Evolutionary conservation across 768 basidiomycete genomes (phyloP).

Genomic region (Leccinum subtestaceum): DNA sequence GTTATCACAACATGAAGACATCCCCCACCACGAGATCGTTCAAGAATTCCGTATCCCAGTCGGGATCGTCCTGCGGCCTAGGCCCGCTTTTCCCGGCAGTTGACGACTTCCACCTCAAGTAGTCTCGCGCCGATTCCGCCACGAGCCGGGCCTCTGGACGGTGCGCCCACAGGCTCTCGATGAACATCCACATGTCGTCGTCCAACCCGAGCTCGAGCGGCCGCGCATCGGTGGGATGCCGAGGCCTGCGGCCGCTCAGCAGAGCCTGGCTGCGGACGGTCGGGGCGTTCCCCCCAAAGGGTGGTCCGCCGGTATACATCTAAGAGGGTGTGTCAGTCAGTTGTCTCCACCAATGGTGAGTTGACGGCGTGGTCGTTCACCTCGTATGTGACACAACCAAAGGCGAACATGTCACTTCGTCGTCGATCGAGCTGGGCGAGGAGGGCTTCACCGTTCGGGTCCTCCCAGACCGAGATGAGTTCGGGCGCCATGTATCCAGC

Average conservation of each 20-base stretch:
- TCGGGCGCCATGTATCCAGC: slow-evolving; percentile 30
- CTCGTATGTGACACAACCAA: slow-evolving; percentile 36
- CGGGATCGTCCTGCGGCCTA: slow-evolving; percentile 14
- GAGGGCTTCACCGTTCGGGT: slow-evolving; percentile 9
- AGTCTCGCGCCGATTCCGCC: slow-evolving; percentile 22
- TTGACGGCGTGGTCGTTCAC: slow-evolving; percentile 10
- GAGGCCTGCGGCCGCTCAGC: slow-evolving; percentile 14
- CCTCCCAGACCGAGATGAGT: slow-evolving; percentile 14
- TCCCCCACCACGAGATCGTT: slow-evolving; percentile 5
- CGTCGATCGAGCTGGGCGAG: slow-evolving; percentile 22
- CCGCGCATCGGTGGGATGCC: slow-evolving; percentile 15
- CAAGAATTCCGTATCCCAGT: slow-evolving; percentile 28
- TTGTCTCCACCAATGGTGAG: neutral
- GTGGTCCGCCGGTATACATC: slow-evolving; percentile 30
- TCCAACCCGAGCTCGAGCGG: slow-evolving; percentile 24
- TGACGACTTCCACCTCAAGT: slow-evolving; percentile 19
- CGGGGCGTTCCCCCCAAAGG: slow-evolving; percentile 21
- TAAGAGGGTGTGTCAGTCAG: slow-evolving; percentile 7
- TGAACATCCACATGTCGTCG: slow-evolving; percentile 31
- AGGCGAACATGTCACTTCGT: slow-evolving; percentile 36
- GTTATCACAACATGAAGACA: slow-evolving; percentile 14
- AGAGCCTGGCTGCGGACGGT: slow-evolving; percentile 17
- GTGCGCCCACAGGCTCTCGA: slow-evolving; percentile 28
- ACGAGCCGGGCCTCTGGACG: slow-evolving; percentile 27
- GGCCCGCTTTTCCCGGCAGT: neutral